These are phyloP conservation scores for Kuraishia hungarica DNA, from an alignment of 805 yeast species.

Conservation along the genomic window DNA sequence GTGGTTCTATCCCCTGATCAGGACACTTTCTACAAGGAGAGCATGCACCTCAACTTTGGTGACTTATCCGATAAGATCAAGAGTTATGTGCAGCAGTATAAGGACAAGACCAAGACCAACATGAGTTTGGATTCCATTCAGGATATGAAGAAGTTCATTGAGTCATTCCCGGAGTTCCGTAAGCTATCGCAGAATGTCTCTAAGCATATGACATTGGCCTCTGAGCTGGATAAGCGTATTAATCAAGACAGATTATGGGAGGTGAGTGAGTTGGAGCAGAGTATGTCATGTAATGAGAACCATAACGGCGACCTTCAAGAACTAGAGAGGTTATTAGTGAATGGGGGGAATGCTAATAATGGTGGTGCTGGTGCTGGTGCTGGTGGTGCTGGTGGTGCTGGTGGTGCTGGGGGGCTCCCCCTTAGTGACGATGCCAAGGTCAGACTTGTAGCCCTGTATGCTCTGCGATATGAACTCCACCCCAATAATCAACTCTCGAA, in stretches of 20 bases:
- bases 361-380: slow-evolving; percentile 3
- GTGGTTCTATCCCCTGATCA: slow-evolving; percentile 59
- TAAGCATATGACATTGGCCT: slow-evolving; percentile 84
- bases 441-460: slow-evolving; percentile 66
- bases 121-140: slow-evolving; percentile 62
- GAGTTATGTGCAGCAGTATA: slow-evolving; percentile 75
- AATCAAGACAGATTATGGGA: slow-evolving; percentile 64
- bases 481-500: slow-evolving; percentile 32
- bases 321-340: slow-evolving; percentile 45
- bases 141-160: slow-evolving; percentile 87
- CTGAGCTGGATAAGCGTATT: slow-evolving; percentile 76
- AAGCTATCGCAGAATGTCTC: slow-evolving; percentile 81
- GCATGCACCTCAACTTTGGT: slow-evolving; percentile 89
- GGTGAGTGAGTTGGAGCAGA: slow-evolving; percentile 85
- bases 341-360: slow-evolving; percentile 12
- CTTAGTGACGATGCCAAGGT: slow-evolving; percentile 51
- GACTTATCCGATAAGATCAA: slow-evolving; percentile 87
- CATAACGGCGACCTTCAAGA: slow-evolving; percentile 48
- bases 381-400: slow-evolving; percentile 1
- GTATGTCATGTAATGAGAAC: slow-evolving; percentile 55
- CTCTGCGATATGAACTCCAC: slow-evolving; percentile 56
- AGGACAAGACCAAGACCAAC: slow-evolving; percentile 66
- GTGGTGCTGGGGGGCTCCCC: slow-evolving; percentile 17
- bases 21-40: slow-evolving; percentile 70
- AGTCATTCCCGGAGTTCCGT: slow-evolving; percentile 89